Evolutionary conservation across 176 grass and related monocot genomes (phyloP).

Genomic region (Microstegium vimineum): DNA sequence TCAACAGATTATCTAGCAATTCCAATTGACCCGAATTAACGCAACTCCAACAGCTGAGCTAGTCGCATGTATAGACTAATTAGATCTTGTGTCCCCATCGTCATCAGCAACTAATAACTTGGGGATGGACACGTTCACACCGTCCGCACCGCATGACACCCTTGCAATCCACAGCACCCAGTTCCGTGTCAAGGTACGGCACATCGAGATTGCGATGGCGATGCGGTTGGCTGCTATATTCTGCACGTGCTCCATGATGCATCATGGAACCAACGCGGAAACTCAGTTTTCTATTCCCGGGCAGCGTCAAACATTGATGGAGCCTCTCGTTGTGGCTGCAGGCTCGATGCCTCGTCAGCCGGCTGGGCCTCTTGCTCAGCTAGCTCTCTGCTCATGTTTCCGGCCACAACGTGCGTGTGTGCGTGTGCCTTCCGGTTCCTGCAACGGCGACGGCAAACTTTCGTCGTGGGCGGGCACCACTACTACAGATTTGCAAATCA

Average conservation of each 20-base stretch:
- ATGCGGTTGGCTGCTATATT: constrained; percentile 6
- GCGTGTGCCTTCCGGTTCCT: not conserved
- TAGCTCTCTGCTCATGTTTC: too few species aligned
- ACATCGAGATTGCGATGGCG: not conserved
- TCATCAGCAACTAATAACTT: too few species aligned
- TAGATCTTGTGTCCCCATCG: too few species aligned
- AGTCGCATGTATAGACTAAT: too few species aligned
- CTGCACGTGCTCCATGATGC: constrained; percentile 35
- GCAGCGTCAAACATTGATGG: not conserved
- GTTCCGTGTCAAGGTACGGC: constrained; percentile 11
- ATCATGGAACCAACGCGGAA: not conserved
- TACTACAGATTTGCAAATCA: too few species aligned
- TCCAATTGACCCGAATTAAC: too few species aligned
- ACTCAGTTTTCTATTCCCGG: not conserved
- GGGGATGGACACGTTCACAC: too few species aligned
- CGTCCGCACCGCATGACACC: not conserved
- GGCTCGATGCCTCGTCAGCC: too few species aligned
- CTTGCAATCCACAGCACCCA: not conserved
- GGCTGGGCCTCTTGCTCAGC: too few species aligned
- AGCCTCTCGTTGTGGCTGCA: too few species aligned
- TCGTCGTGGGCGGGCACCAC: constrained; percentile 3
- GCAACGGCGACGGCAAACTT: constrained; percentile 11
- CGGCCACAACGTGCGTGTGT: constrained; percentile 5
- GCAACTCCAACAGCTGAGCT: too few species aligned
- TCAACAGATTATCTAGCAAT: too few species aligned